Percentiles rank a stretch among this genome's conserved stretches.
Evolutionary conservation across 2,329 filamentous ascomycete species (phyloP).

Genomic region (Monosporascus ibericus): DNA sequence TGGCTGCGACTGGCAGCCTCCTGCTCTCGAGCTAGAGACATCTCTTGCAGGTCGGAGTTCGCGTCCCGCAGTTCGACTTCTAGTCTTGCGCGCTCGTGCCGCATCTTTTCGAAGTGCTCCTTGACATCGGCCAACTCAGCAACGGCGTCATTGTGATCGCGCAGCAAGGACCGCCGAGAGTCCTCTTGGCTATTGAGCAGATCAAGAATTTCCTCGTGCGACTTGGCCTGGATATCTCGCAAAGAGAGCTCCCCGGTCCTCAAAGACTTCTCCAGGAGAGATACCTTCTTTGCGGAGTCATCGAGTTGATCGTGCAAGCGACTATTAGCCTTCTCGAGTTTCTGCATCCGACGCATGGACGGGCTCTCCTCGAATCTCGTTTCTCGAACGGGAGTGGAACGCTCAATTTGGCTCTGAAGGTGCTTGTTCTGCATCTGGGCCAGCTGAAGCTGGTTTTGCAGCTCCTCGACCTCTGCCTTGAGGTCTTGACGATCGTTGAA

Average conservation of each 20-base stretch:
- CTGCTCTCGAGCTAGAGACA: conserved; percentile 72
- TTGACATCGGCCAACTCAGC: conserved; percentile 83
- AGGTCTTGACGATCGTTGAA: conserved; percentile 88
- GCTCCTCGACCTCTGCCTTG: conserved; percentile 81
- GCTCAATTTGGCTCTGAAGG: conserved; percentile 79
- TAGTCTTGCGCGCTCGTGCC: conserved; percentile 69
- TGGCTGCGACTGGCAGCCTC: conserved; percentile 84
- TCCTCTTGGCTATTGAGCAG: conserved; percentile 91
- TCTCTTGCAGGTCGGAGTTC: conserved; percentile 76
- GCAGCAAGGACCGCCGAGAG: conserved; percentile 72
- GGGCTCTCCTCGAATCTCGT: conserved; percentile 67
- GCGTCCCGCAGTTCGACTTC: conserved; percentile 86
- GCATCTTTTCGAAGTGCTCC: conserved; percentile 77
- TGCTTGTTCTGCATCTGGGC: conserved; percentile 94
- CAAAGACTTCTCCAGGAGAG: conserved; percentile 78
- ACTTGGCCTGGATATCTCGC: conserved; percentile 86
- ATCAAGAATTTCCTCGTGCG: conserved; percentile 89
- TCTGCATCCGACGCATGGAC: conserved; percentile 74
- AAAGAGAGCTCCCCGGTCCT: conserved; percentile 82
- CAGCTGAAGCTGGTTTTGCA: conserved; percentile 91
- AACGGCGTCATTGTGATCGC: conserved; percentile 79
- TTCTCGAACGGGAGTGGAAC: conserved; percentile 56
- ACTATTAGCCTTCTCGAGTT: conserved; percentile 87
- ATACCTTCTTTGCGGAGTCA: conserved; percentile 88
- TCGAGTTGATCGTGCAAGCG: conserved; percentile 91